Conservation (phyloP, 306 rosid genomes). For the Citrullus colocynthis region DNA sequence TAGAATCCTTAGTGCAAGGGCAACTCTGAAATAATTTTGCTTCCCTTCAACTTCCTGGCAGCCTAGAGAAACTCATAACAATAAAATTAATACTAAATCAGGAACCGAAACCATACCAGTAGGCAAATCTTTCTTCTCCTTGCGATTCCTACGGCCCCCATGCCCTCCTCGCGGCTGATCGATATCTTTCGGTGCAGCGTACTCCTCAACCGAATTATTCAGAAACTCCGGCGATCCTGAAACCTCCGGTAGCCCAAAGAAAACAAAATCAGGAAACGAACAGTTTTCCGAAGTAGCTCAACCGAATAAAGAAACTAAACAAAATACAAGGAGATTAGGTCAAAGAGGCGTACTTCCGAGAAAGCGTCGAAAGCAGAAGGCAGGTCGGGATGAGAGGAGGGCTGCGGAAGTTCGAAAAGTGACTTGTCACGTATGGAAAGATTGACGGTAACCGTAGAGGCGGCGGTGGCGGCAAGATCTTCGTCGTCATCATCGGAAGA, state of each 20-base stretch:
- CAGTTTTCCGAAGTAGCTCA: neutral
- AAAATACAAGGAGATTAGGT: neutral
- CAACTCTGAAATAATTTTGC: neutral
- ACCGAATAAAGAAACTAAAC: neutral
- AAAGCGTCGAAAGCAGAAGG: slow-evolving; percentile 89
- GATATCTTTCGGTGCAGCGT: slow-evolving; percentile 21
- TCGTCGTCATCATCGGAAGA: slow-evolving; percentile 28
- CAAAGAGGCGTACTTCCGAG: slow-evolving; percentile 48
- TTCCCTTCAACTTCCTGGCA: neutral
- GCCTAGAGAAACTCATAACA: neutral
- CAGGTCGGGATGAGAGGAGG: slow-evolving; percentile 41
- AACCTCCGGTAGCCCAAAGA: slow-evolving; percentile 30
- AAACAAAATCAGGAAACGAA: neutral
- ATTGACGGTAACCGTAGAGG: slow-evolving; percentile 14
- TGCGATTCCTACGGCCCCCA: slow-evolving; percentile 38
- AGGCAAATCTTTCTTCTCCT: slow-evolving; percentile 66
- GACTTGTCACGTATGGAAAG: slow-evolving; percentile 50
- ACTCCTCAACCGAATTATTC: slow-evolving; percentile 61
- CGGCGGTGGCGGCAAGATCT: slow-evolving; percentile 1
- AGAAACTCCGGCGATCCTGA: slow-evolving; percentile 81
- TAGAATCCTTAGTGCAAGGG: neutral
- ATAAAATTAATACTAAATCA: neutral
- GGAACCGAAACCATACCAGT: slow-evolving; percentile 26
- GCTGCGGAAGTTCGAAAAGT: slow-evolving; percentile 45
- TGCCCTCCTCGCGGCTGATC: slow-evolving; percentile 41